Conservation (phyloP, 2,329 filamentous ascomycete genomes). For the Aspergillus udagawae region DNA sequence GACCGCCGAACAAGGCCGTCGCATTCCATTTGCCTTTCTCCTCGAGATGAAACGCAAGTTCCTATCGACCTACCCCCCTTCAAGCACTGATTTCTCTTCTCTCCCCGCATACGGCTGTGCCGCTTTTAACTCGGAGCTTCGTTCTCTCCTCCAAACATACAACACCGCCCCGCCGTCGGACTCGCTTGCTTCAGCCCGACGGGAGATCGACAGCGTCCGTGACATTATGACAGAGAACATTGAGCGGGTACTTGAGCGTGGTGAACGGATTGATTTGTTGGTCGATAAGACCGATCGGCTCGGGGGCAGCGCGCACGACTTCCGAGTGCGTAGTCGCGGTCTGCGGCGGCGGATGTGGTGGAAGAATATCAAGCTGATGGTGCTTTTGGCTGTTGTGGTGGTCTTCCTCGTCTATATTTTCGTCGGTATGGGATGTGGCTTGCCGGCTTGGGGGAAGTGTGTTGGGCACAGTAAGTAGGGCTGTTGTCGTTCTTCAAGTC, state of each 20-base stretch:
- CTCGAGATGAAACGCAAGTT: constrained; percentile 89
- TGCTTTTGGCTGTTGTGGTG: constrained; percentile 65
- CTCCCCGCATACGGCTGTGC: constrained; percentile 88
- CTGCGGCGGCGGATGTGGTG: constrained; percentile 97
- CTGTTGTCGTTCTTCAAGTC: background rate
- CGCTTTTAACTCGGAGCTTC: constrained; percentile 77
- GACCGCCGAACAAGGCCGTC: constrained; percentile 72
- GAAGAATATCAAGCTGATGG: constrained; percentile 98
- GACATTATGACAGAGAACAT: constrained; percentile 97
- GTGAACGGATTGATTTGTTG: constrained; percentile 87
- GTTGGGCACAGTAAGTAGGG: constrained; percentile 24
- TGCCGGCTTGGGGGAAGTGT: constrained; percentile 54
- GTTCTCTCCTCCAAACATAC: constrained; percentile 74
- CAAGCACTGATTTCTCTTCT: constrained; percentile 66
- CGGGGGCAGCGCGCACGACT: constrained; percentile 84
- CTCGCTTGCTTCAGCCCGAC: constrained; percentile 75
- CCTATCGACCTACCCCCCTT: constrained; percentile 63
- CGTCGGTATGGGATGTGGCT: constrained; percentile 67
- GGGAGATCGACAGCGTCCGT: constrained; percentile 86
- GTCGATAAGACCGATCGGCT: constrained; percentile 95
- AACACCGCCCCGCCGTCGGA: constrained; percentile 76
- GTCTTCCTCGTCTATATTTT: constrained; percentile 68
- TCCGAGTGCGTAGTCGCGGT: constrained; percentile 79
- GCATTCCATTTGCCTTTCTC: constrained; percentile 89
- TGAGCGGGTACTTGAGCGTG: constrained; percentile 79